A percentile compares a stretch with the other conserved stretches of the same genome.
Conservation (phyloP, 2,329 filamentous ascomycete genomes). For the Stagonosporopsis cucurbitacearum region DNA sequence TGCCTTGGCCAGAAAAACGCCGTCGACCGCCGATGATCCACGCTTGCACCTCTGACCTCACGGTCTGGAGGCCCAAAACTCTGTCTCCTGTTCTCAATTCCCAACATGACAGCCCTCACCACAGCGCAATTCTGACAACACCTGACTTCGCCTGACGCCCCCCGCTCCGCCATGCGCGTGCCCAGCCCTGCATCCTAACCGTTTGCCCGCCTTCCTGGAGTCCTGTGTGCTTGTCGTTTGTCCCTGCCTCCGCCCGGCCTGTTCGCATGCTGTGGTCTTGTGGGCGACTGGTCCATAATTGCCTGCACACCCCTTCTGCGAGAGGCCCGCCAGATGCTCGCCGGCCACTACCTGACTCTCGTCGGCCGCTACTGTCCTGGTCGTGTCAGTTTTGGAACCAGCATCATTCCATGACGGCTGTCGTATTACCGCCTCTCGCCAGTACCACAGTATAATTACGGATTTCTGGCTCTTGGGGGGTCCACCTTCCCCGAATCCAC, state of each 20-base stretch:
- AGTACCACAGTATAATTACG: constrained; percentile 33
- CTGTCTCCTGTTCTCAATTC: constrained; percentile 12
- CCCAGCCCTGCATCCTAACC: constrained; percentile 17
- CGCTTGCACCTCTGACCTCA: constrained; percentile 15
- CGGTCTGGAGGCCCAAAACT: constrained; percentile 19
- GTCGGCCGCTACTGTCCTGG: constrained; percentile 37
- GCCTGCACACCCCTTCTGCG: constrained; percentile 23
- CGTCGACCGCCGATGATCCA: constrained; percentile 7
- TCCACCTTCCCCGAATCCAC: constrained; percentile 34
- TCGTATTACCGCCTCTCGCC: constrained; percentile 26
- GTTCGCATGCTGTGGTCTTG: constrained; percentile 17
- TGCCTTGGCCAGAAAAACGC: constrained; percentile 13
- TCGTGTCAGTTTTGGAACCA: constrained; percentile 33
- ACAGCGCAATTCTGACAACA: constrained; percentile 16
- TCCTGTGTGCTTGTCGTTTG: constrained; percentile 1
- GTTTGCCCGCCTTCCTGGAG: constrained; percentile 11
- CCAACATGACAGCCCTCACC: constrained; percentile 17
- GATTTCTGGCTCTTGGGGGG: constrained; percentile 32
- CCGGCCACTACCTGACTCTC: constrained; percentile 31
- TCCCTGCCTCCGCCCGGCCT: constrained; percentile 13
- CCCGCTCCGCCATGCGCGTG: constrained; percentile 28
- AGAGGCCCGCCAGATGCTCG: constrained; percentile 41
- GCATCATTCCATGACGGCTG: constrained; percentile 29
- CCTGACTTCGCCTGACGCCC: constrained; percentile 10
- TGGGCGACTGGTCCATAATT: constrained; percentile 18